These are phyloP conservation scores for Retiboletus flavoniger DNA, from an alignment of 1,284 basidiomycete species.

Conservation along the genomic window DNA sequence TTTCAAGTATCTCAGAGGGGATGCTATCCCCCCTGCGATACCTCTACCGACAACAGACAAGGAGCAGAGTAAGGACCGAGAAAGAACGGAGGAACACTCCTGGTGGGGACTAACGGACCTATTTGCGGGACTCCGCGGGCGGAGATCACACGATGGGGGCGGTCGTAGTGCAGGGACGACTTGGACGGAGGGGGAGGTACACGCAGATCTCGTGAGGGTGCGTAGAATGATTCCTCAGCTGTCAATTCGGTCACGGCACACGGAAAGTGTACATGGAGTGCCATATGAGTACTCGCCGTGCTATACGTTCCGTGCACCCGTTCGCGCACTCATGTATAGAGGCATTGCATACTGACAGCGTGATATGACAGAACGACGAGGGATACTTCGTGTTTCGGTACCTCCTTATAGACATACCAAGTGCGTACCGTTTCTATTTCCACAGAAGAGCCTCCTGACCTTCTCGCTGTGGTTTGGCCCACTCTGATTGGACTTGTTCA, in stretches of 20 bases:
- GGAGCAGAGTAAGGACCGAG: slow-evolving; percentile 34
- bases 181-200: slow-evolving; percentile 76
- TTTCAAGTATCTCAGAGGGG: slow-evolving; percentile 70
- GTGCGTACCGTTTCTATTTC: slow-evolving; percentile 44
- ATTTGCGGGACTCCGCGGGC: slow-evolving; percentile 63
- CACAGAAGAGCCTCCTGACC: slow-evolving; percentile 6
- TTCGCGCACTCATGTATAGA: slow-evolving; percentile 1
- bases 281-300: slow-evolving; percentile 2
- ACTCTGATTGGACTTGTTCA: slow-evolving; percentile 8
- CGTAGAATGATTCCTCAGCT: slow-evolving; percentile 24
- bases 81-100: slow-evolving; percentile 40
- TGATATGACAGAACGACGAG: slow-evolving; percentile 56
- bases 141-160: slow-evolving; percentile 36
- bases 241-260: background rate
- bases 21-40: slow-evolving; percentile 41
- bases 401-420: slow-evolving; percentile 74
- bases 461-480: background rate
- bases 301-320: background rate
- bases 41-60: slow-evolving; percentile 20
- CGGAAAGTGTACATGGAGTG: slow-evolving; percentile 3
- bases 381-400: slow-evolving; percentile 79
- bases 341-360: slow-evolving; percentile 11
- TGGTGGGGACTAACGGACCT: slow-evolving; percentile 61
- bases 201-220: slow-evolving; percentile 74
- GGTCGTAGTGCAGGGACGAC: slow-evolving; percentile 37